Percentiles rank a stretch among this genome's conserved stretches.
Evolutionary conservation across 169 alveolate genomes (phyloP).

Genomic region (Theileria annulata): DNA sequence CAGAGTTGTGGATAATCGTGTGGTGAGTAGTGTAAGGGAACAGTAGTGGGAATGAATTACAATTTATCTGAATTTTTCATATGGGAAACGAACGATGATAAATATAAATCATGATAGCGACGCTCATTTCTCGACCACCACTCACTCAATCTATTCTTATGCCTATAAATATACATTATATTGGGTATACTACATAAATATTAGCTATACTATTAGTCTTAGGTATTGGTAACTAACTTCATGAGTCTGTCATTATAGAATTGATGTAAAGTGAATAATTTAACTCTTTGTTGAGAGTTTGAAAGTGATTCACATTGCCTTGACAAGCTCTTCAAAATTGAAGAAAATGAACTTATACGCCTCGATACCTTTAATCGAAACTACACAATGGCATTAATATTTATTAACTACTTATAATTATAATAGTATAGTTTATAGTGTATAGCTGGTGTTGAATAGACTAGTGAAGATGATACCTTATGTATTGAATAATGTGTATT

Average conservation of each 20-base stretch:
- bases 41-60: neutral
- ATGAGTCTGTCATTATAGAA: slow-evolving; percentile 50
- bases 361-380: slow-evolving; percentile 63
- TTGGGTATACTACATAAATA: too few species aligned
- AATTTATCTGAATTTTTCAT: slow-evolving; percentile 16
- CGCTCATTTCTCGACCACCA: slow-evolving; percentile 70
- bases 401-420: neutral
- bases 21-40: slow-evolving; percentile 1
- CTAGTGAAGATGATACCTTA: slow-evolving; percentile 25
- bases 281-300: slow-evolving; percentile 31
- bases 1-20: too few species aligned
- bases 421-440: neutral
- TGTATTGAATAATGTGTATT: slow-evolving; percentile 54
- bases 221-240: slow-evolving; percentile 35
- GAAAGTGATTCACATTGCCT: slow-evolving; percentile 29
- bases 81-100: slow-evolving; percentile 66
- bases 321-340: slow-evolving; percentile 33
- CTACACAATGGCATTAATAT: slow-evolving; percentile 7
- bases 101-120: slow-evolving; percentile 51
- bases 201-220: too few species aligned
- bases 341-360: slow-evolving; percentile 55
- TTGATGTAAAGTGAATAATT: slow-evolving; percentile 37
- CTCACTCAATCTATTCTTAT: slow-evolving; percentile 64
- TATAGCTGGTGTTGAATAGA: neutral
- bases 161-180: slow-evolving; percentile 21